Conservation (phyloP, 306 rosid genomes). For the Cucumis cinereus region DNA sequence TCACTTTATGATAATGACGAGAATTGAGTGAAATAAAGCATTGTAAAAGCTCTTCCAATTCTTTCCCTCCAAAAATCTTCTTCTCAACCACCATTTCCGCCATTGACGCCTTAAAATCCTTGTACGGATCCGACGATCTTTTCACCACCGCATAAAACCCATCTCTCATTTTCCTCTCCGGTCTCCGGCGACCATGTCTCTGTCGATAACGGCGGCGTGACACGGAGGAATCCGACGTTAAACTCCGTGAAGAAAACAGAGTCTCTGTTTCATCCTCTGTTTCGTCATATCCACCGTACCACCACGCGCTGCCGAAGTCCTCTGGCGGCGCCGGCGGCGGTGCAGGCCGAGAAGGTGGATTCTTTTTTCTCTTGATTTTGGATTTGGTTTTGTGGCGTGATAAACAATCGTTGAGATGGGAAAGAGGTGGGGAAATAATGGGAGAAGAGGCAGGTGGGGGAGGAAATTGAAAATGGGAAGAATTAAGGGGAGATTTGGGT, state of each 20-base stretch:
- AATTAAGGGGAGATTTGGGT: slow-evolving; percentile 20
- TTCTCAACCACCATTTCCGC: slow-evolving; percentile 91
- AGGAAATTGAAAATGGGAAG: slow-evolving; percentile 6
- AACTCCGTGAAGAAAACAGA: slow-evolving; percentile 58
- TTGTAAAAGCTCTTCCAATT: slow-evolving; percentile 74
- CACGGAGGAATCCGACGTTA: slow-evolving; percentile 61
- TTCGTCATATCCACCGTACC: slow-evolving; percentile 46
- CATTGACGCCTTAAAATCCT: slow-evolving; percentile 79
- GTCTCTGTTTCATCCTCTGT: slow-evolving; percentile 65
- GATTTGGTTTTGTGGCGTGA: neutral
- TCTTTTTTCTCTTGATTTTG: slow-evolving; percentile 9
- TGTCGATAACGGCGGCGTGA: slow-evolving; percentile 23
- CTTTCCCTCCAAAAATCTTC: slow-evolving; percentile 51
- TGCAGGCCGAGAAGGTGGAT: neutral
- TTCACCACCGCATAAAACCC: slow-evolving; percentile 85
- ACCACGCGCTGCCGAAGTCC: slow-evolving; percentile 32
- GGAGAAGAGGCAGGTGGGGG: slow-evolving; percentile 34
- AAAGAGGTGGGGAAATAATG: slow-evolving; percentile 18
- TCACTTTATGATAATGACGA: slow-evolving; percentile 49
- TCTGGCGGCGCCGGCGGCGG: neutral
- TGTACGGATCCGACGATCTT: slow-evolving; percentile 80
- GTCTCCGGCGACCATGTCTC: neutral
- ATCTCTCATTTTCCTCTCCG: slow-evolving; percentile 52
- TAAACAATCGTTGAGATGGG: slow-evolving; percentile 1
- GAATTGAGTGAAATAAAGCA: slow-evolving; percentile 78